Conservation (phyloP, 2,329 filamentous ascomycete species). For the Colletotrichum sp. region DNA sequence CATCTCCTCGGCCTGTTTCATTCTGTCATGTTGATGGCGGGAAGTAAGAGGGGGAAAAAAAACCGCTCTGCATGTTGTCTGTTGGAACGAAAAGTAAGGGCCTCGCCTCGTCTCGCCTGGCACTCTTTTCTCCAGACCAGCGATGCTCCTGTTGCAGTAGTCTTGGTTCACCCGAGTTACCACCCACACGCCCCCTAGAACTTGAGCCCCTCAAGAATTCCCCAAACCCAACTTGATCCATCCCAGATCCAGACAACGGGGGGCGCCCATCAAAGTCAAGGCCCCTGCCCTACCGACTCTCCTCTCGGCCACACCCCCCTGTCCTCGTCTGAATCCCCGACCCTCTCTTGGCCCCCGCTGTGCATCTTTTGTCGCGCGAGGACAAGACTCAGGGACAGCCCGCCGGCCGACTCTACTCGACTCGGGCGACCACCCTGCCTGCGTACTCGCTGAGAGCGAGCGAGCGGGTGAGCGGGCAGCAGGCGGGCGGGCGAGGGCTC, state of each 20-base stretch:
- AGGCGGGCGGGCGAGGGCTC: neutral
- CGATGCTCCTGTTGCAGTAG: neutral
- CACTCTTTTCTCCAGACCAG: neutral
- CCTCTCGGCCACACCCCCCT: neutral
- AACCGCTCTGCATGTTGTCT: neutral
- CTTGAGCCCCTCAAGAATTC: constrained; percentile 6
- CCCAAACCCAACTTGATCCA: neutral
- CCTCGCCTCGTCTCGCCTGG: neutral
- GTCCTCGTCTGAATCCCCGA: constrained; percentile 8
- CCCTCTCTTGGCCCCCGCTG: constrained; percentile 7
- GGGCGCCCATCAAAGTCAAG: neutral
- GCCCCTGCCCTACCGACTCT: neutral
- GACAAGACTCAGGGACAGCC: neutral
- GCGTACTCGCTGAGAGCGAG: neutral
- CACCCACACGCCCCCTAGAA: neutral
- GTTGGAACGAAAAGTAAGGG: constrained; percentile 7
- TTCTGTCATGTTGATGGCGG: neutral
- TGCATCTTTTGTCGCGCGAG: constrained; percentile 2
- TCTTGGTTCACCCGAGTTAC: neutral
- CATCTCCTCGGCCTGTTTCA: neutral
- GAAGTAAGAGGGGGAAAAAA: neutral
- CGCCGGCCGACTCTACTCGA: neutral
- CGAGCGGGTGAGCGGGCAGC: neutral
- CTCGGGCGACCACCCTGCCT: constrained; percentile 2
- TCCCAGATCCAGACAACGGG: neutral